Percentiles rank a stretch among this genome's conserved stretches.
These are phyloP conservation scores for Endocarpon pusillum DNA, from an alignment of 495 filamentous ascomycete species.

Conservation along the genomic window DNA sequence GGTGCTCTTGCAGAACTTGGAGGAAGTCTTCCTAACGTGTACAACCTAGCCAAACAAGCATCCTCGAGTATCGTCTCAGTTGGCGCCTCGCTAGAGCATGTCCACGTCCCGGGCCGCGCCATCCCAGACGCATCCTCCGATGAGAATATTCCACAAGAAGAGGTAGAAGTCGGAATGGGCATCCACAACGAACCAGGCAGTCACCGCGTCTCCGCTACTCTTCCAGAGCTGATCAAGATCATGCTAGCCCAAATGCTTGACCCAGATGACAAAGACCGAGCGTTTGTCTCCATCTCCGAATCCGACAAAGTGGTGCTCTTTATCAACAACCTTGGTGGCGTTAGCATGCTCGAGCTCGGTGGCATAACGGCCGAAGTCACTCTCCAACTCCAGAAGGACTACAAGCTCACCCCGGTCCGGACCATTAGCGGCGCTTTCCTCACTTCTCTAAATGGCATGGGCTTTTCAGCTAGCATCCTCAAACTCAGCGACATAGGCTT, in stretches of 20 bases:
- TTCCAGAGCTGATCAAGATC: conserved; percentile 52
- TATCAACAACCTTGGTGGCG: conserved; percentile 89
- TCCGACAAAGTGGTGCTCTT: conserved; percentile 53
- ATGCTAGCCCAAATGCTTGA: conserved; percentile 79
- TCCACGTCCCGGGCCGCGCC: conserved; percentile 75
- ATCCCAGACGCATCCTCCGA: conserved; percentile 25
- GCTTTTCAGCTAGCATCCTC: conserved; percentile 77
- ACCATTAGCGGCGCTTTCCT: conserved; percentile 41
- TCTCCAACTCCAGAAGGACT: conserved; percentile 50
- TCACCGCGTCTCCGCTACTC: conserved; percentile 40
- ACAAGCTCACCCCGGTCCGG: conserved; percentile 55
- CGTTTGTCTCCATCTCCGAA: conserved; percentile 50
- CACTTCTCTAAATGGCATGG: conserved; percentile 83
- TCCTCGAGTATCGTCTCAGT: conserved; percentile 69
- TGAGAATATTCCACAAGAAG: conserved; percentile 41
- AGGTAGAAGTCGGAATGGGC: conserved; percentile 94
- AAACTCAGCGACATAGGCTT: conserved; percentile 68
- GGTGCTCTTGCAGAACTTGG: conserved; percentile 72
- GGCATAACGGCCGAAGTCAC: conserved; percentile 80
- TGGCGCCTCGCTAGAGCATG: conserved; percentile 73
- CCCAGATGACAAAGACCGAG: conserved; percentile 59
- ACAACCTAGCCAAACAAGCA: conserved; percentile 49
- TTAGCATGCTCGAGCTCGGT: conserved; percentile 74
- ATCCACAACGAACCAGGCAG: conserved; percentile 94
- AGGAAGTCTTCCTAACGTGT: conserved; percentile 46